Percentiles rank a stretch among this genome's conserved stretches.
These are phyloP conservation scores for Alloteropsis semialata DNA, from an alignment of 176 grass and related monocot species.

Conservation along the genomic window DNA sequence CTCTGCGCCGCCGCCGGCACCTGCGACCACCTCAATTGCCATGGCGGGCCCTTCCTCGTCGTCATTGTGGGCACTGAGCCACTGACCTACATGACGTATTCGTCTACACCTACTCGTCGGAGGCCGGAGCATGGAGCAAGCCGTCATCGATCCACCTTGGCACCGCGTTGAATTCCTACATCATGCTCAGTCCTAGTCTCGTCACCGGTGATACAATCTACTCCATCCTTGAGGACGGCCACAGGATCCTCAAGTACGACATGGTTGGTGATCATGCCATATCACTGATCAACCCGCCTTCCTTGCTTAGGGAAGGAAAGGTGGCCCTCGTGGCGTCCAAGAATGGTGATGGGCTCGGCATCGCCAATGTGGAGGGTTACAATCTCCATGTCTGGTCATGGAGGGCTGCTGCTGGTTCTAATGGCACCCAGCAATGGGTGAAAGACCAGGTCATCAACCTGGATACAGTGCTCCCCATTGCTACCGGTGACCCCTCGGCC, in stretches of 20 bases:
- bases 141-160: neutral
- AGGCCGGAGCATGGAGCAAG: neutral
- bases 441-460: neutral
- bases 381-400: neutral
- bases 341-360: neutral
- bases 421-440: neutral
- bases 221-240: neutral
- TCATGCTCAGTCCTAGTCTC: neutral
- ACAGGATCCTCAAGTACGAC: neutral
- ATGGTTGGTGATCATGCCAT: neutral
- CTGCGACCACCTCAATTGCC: neutral
- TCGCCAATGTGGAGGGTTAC: neutral
- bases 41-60: neutral
- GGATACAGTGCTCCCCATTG: neutral
- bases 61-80: neutral
- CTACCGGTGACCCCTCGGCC: neutral
- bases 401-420: too few relatives aligned
- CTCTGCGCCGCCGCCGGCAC: neutral
- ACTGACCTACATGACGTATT: neutral
- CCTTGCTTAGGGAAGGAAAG: neutral
- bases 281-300: neutral
- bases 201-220: neutral
- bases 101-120: neutral
- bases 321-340: neutral
- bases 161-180: accelerated